phyloP scores from a whole-genome alignment of 345 rosid species.

The Salix exigua region DNA sequence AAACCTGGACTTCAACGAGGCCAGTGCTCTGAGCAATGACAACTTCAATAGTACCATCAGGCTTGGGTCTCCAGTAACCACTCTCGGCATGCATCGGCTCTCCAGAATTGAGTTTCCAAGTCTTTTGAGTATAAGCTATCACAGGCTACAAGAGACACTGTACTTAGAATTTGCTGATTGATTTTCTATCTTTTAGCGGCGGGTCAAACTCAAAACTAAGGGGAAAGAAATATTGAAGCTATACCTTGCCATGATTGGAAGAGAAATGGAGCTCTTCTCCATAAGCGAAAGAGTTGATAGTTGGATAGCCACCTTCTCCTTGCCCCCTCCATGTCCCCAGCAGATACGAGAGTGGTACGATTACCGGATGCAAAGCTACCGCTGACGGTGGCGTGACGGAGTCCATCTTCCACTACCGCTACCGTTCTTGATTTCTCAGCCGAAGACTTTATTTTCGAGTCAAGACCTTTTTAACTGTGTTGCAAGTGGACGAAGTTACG shows the following conservation, averaged over 20 bases:
- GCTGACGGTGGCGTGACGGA: background rate
- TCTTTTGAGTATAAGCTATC: constrained; percentile 58
- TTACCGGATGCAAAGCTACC: constrained; percentile 43
- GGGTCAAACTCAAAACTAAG: too few relatives aligned
- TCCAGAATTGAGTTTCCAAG: constrained; percentile 60
- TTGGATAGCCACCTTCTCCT: constrained; percentile 66
- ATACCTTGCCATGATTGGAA: constrained; percentile 48
- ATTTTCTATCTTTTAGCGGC: too few relatives aligned
- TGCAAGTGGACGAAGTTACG: too few relatives aligned
- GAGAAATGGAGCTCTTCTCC: constrained; percentile 66
- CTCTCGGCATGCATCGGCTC: constrained; percentile 79
- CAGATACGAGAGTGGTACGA: constrained; percentile 52
- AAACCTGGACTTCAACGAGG: constrained; percentile 62
- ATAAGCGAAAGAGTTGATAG: constrained; percentile 55
- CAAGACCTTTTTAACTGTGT: too few relatives aligned
- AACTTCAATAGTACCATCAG: constrained; percentile 62
- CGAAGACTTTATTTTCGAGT: too few relatives aligned
- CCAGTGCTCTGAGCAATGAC: constrained; percentile 78
- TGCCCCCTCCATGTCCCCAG: constrained; percentile 76
- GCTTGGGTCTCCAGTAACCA: constrained; percentile 69
- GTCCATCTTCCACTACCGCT: background rate
- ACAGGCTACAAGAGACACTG: constrained; percentile 41
- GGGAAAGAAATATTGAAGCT: background rate
- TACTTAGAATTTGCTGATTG: background rate
- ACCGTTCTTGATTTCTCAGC: background rate